These are phyloP conservation scores for Syzygium malaccense DNA, from an alignment of 441 rosid species.

Conservation along the genomic window DNA sequence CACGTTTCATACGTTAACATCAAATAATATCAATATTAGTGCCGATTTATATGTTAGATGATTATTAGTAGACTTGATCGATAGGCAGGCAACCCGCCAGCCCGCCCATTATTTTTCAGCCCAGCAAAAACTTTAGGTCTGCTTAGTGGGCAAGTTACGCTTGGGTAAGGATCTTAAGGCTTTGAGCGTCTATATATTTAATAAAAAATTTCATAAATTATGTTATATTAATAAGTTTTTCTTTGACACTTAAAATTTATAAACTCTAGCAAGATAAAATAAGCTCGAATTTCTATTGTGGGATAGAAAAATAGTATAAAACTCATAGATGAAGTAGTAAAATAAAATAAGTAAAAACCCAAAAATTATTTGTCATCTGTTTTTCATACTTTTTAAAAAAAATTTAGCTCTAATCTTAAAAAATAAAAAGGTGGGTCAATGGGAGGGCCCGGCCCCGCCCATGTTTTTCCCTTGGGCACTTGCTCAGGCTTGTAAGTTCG, in stretches of 20 bases:
- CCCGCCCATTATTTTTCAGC: neutral
- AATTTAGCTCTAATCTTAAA: too few species aligned
- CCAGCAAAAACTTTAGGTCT: neutral
- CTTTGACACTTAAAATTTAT: accelerated
- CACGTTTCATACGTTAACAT: neutral
- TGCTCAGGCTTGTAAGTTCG: too few species aligned
- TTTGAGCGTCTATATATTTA: neutral
- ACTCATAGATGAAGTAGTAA: neutral
- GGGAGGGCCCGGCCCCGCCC: too few species aligned
- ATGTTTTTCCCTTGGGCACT: too few species aligned
- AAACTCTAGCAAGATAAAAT: neutral
- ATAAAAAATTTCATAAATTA: neutral
- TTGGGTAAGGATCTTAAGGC: neutral
- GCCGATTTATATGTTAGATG: neutral
- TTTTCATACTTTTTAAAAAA: neutral
- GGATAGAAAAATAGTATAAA: neutral
- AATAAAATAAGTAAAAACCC: neutral
- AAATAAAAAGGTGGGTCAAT: too few species aligned
- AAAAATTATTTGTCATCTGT: neutral
- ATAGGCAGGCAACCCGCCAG: neutral
- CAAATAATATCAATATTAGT: neutral
- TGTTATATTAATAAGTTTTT: neutral
- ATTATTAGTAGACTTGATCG: neutral
- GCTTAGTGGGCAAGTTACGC: neutral
- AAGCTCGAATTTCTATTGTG: neutral